phyloP scores from a whole-genome alignment of 2,329 filamentous ascomycete species.

The Beauveria pseudobassiana region DNA sequence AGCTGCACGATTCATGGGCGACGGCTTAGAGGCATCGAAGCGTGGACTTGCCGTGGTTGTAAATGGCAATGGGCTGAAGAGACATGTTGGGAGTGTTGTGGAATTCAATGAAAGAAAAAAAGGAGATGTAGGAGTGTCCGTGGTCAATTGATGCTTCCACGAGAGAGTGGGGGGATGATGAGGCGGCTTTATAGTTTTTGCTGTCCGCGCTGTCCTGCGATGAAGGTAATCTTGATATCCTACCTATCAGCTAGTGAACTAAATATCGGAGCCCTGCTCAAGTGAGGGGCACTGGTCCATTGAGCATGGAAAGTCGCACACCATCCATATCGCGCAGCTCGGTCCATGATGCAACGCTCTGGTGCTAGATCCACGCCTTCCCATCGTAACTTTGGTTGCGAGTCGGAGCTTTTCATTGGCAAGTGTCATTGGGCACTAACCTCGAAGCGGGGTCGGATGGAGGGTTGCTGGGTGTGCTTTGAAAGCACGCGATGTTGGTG shows the following conservation, averaged over 20 bases:
- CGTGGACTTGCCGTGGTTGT: slow-evolving; percentile 8
- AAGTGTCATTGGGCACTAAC: too few relatives aligned
- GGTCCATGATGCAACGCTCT: not conserved
- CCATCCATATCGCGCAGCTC: not conserved
- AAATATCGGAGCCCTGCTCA: not conserved
- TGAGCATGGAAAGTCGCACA: not conserved
- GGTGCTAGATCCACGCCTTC: not conserved
- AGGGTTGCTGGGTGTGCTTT: not conserved
- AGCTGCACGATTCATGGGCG: not conserved
- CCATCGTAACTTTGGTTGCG: not conserved
- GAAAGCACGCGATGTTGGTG: slow-evolving; percentile 5
- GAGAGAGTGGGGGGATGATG: not conserved
- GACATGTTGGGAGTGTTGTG: slow-evolving; percentile 6
- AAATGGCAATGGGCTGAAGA: slow-evolving; percentile 10
- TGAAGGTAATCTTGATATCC: not conserved
- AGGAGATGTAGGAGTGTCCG: not conserved
- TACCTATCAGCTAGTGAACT: not conserved
- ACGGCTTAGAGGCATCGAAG: not conserved
- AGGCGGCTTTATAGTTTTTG: not conserved
- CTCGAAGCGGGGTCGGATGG: not conserved
- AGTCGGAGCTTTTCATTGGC: not conserved
- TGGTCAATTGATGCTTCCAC: not conserved
- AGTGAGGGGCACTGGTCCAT: not conserved
- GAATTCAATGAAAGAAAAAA: not conserved
- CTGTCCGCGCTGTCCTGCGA: not conserved